A percentile compares a stretch with the other conserved stretches of the same genome.
Conservation (phyloP, 106 monocot species). For the Alisma plantagoaquatica region DNA sequence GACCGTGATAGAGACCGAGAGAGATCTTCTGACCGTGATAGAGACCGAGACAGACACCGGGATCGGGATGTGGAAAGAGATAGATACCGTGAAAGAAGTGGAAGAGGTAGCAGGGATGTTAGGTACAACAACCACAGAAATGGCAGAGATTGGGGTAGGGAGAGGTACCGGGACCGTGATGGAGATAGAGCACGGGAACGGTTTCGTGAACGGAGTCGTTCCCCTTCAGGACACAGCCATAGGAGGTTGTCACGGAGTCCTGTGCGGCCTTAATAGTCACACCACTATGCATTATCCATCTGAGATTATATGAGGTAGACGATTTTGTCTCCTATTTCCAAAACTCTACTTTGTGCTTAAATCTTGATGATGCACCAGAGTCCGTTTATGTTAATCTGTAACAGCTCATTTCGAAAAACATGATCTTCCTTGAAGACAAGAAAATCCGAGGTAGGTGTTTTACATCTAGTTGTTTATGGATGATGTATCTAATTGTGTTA, state of each 20-base stretch:
- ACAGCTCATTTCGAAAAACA: slow-evolving; percentile 67
- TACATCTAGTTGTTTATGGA: slow-evolving; percentile 1
- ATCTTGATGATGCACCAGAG: slow-evolving; percentile 21
- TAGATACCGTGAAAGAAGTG: slow-evolving; percentile 42
- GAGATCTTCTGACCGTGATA: slow-evolving; percentile 21
- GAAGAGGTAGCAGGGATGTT: slow-evolving; percentile 46
- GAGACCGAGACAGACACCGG: slow-evolving; percentile 29
- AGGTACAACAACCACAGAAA: slow-evolving; percentile 41
- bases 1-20: slow-evolving; percentile 14
- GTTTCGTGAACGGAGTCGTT: slow-evolving; percentile 60
- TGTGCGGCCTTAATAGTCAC: slow-evolving; percentile 26
- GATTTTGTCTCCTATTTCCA: slow-evolving; percentile 28
- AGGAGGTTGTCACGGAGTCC: slow-evolving; percentile 44
- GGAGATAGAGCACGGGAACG: slow-evolving; percentile 34
- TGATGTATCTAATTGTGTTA: neutral
- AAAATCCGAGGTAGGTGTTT: slow-evolving; percentile 63
- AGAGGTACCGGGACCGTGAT: slow-evolving; percentile 34
- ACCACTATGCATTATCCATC: slow-evolving; percentile 14
- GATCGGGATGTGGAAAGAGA: slow-evolving; percentile 33
- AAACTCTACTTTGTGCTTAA: slow-evolving; percentile 20
- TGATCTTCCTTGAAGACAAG: slow-evolving; percentile 19
- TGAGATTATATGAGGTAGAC: slow-evolving; percentile 66
- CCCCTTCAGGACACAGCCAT: slow-evolving; percentile 46
- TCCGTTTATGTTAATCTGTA: slow-evolving; percentile 52
- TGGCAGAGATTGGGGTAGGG: slow-evolving; percentile 67